A percentile compares a stretch with the other conserved stretches of the same genome.
These are phyloP conservation scores for Colletotrichum coccodes DNA, from an alignment of 2,329 filamentous ascomycete species.

Conservation along the genomic window DNA sequence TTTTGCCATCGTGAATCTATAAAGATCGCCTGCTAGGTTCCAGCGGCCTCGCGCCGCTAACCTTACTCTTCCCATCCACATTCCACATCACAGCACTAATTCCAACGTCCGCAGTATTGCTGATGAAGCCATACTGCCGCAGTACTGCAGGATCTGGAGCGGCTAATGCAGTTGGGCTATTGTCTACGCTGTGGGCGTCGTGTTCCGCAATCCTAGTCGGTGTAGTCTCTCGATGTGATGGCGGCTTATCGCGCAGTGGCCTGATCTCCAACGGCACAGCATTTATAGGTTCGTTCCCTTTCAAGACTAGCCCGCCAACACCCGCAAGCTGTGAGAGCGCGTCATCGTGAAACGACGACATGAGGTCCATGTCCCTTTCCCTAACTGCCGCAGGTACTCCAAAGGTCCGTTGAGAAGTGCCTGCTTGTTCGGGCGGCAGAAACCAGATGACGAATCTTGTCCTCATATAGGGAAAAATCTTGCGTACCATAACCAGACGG, in stretches of 20 bases:
- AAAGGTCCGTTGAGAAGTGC: not conserved
- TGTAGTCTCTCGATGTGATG: not conserved
- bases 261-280: not conserved
- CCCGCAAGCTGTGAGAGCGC: not conserved
- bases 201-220: not conserved
- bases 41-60: no score
- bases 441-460: not conserved
- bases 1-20: no score
- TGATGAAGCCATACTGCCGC: not conserved
- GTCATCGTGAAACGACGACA: not conserved
- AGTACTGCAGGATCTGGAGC: not conserved
- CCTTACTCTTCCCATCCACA: no score
- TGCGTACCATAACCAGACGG: not conserved
- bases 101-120: not conserved
- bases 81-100: no score
- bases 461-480: not conserved
- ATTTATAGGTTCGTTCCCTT: not conserved
- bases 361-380: no score
- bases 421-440: not conserved
- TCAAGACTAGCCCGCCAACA: not conserved
- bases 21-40: no score
- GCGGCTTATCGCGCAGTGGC: not conserved
- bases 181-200: not conserved
- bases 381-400: no score
- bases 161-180: not conserved